Evolutionary conservation across 768 basidiomycete species (phyloP), one percentile per base, ranked within the genome.

Genomic region (Austroboletus eburneus): DNA sequence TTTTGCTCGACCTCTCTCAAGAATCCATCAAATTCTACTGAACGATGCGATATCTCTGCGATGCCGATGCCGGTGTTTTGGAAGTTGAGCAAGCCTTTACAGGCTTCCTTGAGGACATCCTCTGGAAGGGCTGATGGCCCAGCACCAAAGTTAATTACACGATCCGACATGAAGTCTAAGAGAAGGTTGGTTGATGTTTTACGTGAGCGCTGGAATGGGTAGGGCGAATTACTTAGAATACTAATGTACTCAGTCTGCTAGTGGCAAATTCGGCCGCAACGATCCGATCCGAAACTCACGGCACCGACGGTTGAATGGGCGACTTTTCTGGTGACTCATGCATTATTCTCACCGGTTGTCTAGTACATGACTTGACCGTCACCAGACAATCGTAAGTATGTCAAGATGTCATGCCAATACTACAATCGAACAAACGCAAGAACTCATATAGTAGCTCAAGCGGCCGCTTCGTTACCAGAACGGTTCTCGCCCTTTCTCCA

Each of bases 1-100:
- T 81, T 79, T 30, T 70, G 64, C 67, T 85, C 81, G 59, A 85
- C 72, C 41, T 73, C 64, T 46, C 73, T 69, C 53, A 94, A 66
- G 67, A 85, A 86, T 18, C 76, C 72, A 43, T 76, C 75, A 66
- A 98, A 98, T 53, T 93, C 87, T 57, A 88, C 81, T 33, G 92
- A 92, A 55, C 96, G 87, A 67, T 99, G 96, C 1, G 92, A 95
- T 63, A 98, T 80, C 68, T 99, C 96, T 35, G 91, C 88, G 63
- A 99, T 82, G 36, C 96, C 96, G 50, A 98, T 94, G 22, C 96
- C 96, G 3, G 90, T 94, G 39, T 77, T 77, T 46, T 85, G 73
- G 68, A 91, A 97, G 74, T 98, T 87, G 58, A 99, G 72, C n/a
- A 98, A 75, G 14, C 87, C 91, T 51, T 78, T 70, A 13, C 87